phyloP scores from a whole-genome alignment of 495 filamentous ascomycete species.

The Penicillium lagena region DNA sequence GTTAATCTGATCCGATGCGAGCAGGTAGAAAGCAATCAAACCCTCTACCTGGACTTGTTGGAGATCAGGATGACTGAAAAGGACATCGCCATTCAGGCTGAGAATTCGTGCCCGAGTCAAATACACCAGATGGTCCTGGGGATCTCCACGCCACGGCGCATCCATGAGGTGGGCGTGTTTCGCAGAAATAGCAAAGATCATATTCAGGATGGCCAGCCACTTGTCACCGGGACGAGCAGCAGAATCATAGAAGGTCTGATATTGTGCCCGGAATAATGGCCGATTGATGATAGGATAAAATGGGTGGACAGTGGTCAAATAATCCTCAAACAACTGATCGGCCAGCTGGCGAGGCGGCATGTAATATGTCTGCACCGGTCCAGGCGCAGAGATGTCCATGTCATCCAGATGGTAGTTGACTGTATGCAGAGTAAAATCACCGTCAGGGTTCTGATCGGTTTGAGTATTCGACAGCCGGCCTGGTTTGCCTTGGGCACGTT shows the following conservation, averaged over 20 bases:
- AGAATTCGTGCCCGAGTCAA: conserved; percentile 48
- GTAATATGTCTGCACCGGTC: conserved; percentile 40
- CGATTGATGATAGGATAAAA: conserved; percentile 53
- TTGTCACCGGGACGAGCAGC: conserved; percentile 22
- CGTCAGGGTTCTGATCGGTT: neutral
- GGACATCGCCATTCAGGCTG: conserved; percentile 36
- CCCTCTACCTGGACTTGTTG: conserved; percentile 50
- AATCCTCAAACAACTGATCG: conserved; percentile 44
- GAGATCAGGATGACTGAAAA: conserved; percentile 47
- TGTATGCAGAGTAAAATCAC: conserved; percentile 15
- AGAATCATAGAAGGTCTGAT: conserved; percentile 19
- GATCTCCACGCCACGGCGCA: conserved; percentile 31
- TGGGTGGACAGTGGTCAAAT: conserved; percentile 47
- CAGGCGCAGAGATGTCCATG: conserved; percentile 32
- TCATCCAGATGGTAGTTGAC: conserved; percentile 53
- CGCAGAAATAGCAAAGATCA: conserved; percentile 56
- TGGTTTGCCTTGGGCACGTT: conserved; percentile 7
- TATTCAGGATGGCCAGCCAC: conserved; percentile 54
- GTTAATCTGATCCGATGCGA: conserved; percentile 51
- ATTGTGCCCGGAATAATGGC: conserved; percentile 28
- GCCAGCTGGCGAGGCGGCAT: conserved; percentile 44
- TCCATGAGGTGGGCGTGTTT: conserved; percentile 42
- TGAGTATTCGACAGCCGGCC: conserved; percentile 5
- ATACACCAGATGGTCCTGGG: conserved; percentile 49
- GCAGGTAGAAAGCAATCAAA: conserved; percentile 49